Percentiles rank a stretch among this genome's conserved stretches.
Conservation (phyloP, 345 rosid species). For the Gossypium sturtianum region DNA sequence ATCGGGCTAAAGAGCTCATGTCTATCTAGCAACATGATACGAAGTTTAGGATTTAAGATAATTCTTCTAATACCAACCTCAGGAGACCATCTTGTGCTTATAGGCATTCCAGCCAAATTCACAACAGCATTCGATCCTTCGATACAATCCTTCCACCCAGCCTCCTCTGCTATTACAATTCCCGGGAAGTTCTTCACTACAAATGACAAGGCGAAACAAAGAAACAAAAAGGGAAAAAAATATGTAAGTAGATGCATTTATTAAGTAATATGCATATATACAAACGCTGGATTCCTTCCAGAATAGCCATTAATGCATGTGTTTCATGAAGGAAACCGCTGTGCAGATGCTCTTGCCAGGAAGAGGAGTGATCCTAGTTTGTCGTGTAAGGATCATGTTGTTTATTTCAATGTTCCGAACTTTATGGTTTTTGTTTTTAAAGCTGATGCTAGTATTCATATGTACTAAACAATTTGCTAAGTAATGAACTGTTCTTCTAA, state of each 20-base stretch:
- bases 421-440: no score
- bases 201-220: constrained; percentile 12
- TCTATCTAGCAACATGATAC: not conserved
- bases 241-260: not conserved
- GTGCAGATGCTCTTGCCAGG: no score
- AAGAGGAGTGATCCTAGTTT: no score
- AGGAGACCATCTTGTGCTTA: constrained; percentile 89
- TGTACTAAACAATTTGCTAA: no score
- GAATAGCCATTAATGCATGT: no score
- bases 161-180: constrained; percentile 63
- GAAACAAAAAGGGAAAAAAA: constrained; percentile 6
- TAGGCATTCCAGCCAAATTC: constrained; percentile 88
- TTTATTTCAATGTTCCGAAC: no score
- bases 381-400: no score
- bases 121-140: constrained; percentile 81
- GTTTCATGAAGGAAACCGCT: no score
- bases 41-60: not conserved
- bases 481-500: no score
- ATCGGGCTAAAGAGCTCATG: not conserved
- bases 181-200: constrained; percentile 69
- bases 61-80: constrained; percentile 45
- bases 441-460: no score
- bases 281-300: not conserved
- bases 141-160: constrained; percentile 67
- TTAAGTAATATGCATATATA: not conserved